A percentile compares a stretch with the other conserved stretches of the same genome.
Evolutionary conservation across 2,329 filamentous ascomycete genomes (phyloP).

Genomic region (Nothophoma quercina): DNA sequence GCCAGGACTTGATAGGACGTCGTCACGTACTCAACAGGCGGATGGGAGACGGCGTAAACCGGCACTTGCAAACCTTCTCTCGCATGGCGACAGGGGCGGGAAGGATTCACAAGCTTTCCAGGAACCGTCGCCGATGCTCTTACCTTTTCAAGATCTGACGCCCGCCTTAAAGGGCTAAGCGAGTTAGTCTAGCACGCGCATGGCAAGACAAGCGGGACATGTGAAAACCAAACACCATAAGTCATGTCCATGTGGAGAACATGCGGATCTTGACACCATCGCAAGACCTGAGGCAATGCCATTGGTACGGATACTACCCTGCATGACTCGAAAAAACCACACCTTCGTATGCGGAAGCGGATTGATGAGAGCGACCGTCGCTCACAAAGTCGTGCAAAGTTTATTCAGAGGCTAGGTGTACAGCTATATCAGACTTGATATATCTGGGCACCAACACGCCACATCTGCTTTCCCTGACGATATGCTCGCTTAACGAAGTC

Average conservation of each 20-base stretch:
- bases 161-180: slow-evolving; percentile 1
- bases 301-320: slow-evolving; percentile 3
- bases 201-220: neutral
- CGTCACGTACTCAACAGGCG: neutral
- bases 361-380: slow-evolving; percentile 6
- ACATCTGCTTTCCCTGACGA: neutral
- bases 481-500: neutral
- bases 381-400: slow-evolving; percentile 1
- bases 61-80: slow-evolving; percentile 6
- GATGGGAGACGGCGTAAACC: slow-evolving; percentile 5
- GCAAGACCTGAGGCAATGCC: slow-evolving; percentile 16
- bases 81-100: slow-evolving; percentile 18
- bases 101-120: slow-evolving; percentile 15
- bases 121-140: slow-evolving; percentile 7
- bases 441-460: neutral
- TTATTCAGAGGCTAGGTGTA: neutral
- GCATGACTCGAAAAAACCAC: slow-evolving; percentile 1
- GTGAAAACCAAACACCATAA: neutral
- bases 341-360: neutral
- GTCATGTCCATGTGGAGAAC: slow-evolving; percentile 16
- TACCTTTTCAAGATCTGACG: too few relatives aligned
- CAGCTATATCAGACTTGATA: neutral
- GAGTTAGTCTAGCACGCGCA: neutral
- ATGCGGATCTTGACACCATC: slow-evolving; percentile 13
- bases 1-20: neutral